These are phyloP conservation scores for Isabelozyma gotoi DNA, from an alignment of 805 yeast genomes.

Conservation along the genomic window DNA sequence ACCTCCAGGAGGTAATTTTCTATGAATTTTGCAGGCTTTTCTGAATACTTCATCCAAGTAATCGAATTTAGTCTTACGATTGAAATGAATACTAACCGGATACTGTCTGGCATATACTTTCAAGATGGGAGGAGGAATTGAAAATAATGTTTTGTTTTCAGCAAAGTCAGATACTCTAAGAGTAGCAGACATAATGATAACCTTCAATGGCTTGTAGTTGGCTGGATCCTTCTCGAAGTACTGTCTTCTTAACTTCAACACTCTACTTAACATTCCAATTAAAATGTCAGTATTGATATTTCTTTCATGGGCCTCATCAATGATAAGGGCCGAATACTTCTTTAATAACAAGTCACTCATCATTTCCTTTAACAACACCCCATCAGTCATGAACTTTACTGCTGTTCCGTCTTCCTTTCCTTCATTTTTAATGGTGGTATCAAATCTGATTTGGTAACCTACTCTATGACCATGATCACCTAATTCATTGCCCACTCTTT, in stretches of 20 bases:
- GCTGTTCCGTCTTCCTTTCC: conserved; percentile 53
- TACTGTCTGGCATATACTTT: conserved; percentile 91
- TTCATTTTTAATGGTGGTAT: conserved; percentile 58
- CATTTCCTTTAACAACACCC: conserved; percentile 90
- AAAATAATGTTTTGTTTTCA: conserved; percentile 71
- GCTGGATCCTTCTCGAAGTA: conserved; percentile 48
- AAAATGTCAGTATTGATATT: conserved; percentile 93
- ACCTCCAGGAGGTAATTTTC: conserved; percentile 87
- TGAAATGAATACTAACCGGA: conserved; percentile 91
- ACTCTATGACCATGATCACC: conserved; percentile 72
- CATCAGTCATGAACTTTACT: conserved; percentile 90
- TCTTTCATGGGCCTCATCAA: conserved; percentile 98
- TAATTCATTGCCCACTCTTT: conserved; percentile 72
- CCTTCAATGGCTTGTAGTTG: conserved; percentile 62
- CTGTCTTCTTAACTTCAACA: conserved; percentile 66
- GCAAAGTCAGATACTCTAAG: conserved; percentile 90
- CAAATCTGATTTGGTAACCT: conserved; percentile 82
- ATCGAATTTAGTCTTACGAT: conserved; percentile 70
- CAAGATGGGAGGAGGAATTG: conserved; percentile 78
- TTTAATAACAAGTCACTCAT: conserved; percentile 79
- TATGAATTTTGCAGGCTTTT: conserved; percentile 86
- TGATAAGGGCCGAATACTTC: conserved; percentile 81
- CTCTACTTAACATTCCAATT: conserved; percentile 91
- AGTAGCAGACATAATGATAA: conserved; percentile 96
- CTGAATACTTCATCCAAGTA: conserved; percentile 84